These are phyloP conservation scores for Spongiforma sp. DNA, from an alignment of 1,284 basidiomycete species.

Conservation along the genomic window DNA sequence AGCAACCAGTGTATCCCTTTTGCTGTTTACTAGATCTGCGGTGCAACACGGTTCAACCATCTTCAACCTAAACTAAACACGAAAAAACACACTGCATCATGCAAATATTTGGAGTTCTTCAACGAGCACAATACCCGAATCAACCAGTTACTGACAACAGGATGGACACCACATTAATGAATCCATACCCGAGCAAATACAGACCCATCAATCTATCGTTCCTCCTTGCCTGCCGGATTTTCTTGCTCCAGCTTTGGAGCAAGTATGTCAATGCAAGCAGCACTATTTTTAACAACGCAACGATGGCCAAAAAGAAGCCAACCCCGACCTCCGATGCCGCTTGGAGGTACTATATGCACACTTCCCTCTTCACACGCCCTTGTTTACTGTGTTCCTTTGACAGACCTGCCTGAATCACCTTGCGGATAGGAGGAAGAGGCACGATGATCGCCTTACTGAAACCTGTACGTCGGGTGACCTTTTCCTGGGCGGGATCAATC, in stretches of 20 bases:
- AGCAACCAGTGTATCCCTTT: too few relatives aligned
- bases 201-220: conserved; percentile 60
- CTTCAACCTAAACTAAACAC: too few relatives aligned
- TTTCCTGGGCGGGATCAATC: conserved; percentile 22
- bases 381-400: conserved; percentile 84
- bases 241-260: conserved; percentile 81
- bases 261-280: conserved; percentile 70
- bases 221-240: conserved; percentile 65
- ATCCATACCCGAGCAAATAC: conserved; percentile 67
- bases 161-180: conserved; percentile 59
- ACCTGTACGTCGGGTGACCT: conserved; percentile 42
- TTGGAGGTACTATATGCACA: conserved; percentile 82
- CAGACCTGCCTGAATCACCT: conserved; percentile 48
- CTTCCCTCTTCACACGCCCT: too few relatives aligned
- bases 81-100: conserved; percentile 68
- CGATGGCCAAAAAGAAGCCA: conserved; percentile 64
- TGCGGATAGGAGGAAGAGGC: conserved; percentile 42
- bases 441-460: conserved; percentile 52
- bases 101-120: conserved; percentile 75
- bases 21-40: too few relatives aligned
- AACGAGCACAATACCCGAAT: conserved; percentile 85
- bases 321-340: conserved; percentile 83
- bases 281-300: conserved; percentile 58
- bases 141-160: conserved; percentile 61
- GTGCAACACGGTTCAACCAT: too few relatives aligned